Base-by-base conservation (phyloP, 805 yeast species). In the Saturnispora ahearnii region DNA sequence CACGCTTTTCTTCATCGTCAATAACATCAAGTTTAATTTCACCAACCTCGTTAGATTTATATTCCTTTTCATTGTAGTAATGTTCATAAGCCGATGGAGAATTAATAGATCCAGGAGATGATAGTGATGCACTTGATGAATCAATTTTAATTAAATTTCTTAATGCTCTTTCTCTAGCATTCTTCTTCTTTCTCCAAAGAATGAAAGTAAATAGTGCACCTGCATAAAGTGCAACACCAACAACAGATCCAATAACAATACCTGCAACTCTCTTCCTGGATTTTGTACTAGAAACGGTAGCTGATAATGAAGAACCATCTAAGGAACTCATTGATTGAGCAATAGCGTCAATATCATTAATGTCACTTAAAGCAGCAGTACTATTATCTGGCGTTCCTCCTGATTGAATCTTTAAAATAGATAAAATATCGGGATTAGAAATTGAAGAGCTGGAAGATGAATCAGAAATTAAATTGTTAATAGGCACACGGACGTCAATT, bases 161-260 rank as follows among this genome's bases (percentile, higher is more conserved):
- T 44, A 44, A 13, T 10, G 48, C 44, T 41, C 36, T 32, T 41
- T 45, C 49, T 26, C 46, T 41, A 15, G 50, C 42, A 13, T 48
- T 48, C 21, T 31, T 50, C 22, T 50, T 44, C 42, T 54, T 50
- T 18, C 38, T 46, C 45, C 46, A 42, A 29, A 42, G 34, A 48
- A 37, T 46, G 43, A 24, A 52, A 33, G 32, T 29, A 45, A 40
- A 55, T 30, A 41, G 47, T 26, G 37, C 57, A 30, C 46, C 49
- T 15, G 53, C 30, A 62, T 86, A 85, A 9, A 78, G 68, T 7
- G 77, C 69, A 43, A 87, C 82, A 49, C 96, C 97, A 12, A 78
- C 79, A 30, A 87, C 81, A 6, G 95, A 81, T 44, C 97, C 96
- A 38, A 87, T 74, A 12, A 91, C 82, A 48, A 89, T 77, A 34